Percentiles rank a stretch among this genome's conserved stretches.
These are phyloP conservation scores for Ustilago esculenta DNA, from an alignment of 1,284 basidiomycete species.

Conservation along the genomic window DNA sequence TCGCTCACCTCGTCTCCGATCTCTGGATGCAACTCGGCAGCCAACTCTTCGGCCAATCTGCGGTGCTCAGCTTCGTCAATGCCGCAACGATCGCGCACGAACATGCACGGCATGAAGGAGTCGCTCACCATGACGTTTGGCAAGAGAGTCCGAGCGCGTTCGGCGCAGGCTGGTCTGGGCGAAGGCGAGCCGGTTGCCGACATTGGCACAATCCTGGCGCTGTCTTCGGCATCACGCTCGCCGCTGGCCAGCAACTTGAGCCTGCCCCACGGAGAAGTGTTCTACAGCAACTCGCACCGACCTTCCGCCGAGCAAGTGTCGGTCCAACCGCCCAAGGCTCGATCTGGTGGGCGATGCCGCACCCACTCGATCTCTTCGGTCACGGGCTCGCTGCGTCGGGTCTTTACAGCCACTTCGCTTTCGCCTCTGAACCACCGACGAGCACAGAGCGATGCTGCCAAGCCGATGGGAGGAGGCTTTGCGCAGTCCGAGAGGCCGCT, in stretches of 20 bases:
- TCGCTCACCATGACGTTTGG: constrained; percentile 41
- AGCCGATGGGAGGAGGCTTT: constrained; percentile 18
- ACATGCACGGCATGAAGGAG: constrained; percentile 42
- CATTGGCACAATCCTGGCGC: constrained; percentile 13
- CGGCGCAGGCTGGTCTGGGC: constrained; percentile 20
- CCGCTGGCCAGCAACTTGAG: constrained; percentile 28
- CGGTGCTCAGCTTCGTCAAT: constrained; percentile 7
- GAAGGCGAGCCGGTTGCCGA: constrained; percentile 12
- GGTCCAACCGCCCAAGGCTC: constrained; percentile 7
- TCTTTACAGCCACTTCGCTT: constrained; percentile 31
- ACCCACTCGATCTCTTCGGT: constrained; percentile 39
- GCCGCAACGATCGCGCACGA: constrained; percentile 26
- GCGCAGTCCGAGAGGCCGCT: constrained; percentile 28
- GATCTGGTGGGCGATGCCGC: constrained; percentile 20
- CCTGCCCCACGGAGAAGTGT: constrained; percentile 13
- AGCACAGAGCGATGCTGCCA: constrained; percentile 25
- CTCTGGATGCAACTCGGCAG: constrained; percentile 22
- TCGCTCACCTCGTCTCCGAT: constrained; percentile 40
- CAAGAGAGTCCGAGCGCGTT: constrained; percentile 24
- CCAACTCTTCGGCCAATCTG: constrained; percentile 27
- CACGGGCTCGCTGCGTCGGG: constrained; percentile 41
- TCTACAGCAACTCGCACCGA: constrained; percentile 3
- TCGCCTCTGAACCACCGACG: constrained; percentile 24
- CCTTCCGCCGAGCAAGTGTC: constrained; percentile 20
- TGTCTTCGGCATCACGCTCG: constrained; percentile 27